Evolutionary conservation across 257 asterid genomes (phyloP).

Genomic region (Lithospermum erythrorhizon): DNA sequence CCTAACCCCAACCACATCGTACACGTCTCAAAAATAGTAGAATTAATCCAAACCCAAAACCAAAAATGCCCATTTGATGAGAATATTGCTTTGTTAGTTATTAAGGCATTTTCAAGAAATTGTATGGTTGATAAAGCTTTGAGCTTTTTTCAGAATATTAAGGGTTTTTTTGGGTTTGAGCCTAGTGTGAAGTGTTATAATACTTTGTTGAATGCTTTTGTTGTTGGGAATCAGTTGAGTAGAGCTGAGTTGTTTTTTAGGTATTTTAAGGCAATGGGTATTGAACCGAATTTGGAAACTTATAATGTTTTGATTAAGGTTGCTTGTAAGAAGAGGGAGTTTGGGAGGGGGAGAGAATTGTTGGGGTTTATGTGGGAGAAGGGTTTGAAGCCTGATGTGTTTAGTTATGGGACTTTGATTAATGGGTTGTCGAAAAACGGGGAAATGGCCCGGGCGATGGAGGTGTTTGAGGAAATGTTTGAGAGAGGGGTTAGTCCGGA

Average conservation of each 20-base stretch:
- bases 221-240: constrained; percentile 45
- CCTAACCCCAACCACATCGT: constrained; percentile 23
- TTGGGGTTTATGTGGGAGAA: constrained; percentile 37
- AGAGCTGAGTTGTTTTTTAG: constrained; percentile 61
- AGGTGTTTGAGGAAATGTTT: constrained; percentile 81
- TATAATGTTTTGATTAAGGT: constrained; percentile 58
- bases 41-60: constrained; percentile 34
- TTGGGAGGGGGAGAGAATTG: constrained; percentile 40
- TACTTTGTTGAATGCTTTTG: constrained; percentile 62
- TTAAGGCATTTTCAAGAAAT: constrained; percentile 51
- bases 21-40: constrained; percentile 14
- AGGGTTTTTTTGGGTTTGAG: constrained; percentile 51
- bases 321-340: constrained; percentile 42
- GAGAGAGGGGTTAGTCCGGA: constrained; percentile 62
- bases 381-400: constrained; percentile 51
- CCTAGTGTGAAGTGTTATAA: constrained; percentile 71
- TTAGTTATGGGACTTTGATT: constrained; percentile 66
- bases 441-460: constrained; percentile 32
- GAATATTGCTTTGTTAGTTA: constrained; percentile 45
- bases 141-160: constrained; percentile 59
- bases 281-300: constrained; percentile 54
- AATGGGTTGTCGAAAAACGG: constrained; percentile 56
- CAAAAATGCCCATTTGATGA: constrained; percentile 56
- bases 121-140: constrained; percentile 49
- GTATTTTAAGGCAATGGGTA: constrained; percentile 53